Conservation (phyloP, 2,329 filamentous ascomycete species). For the Diaporthe capsici region DNA sequence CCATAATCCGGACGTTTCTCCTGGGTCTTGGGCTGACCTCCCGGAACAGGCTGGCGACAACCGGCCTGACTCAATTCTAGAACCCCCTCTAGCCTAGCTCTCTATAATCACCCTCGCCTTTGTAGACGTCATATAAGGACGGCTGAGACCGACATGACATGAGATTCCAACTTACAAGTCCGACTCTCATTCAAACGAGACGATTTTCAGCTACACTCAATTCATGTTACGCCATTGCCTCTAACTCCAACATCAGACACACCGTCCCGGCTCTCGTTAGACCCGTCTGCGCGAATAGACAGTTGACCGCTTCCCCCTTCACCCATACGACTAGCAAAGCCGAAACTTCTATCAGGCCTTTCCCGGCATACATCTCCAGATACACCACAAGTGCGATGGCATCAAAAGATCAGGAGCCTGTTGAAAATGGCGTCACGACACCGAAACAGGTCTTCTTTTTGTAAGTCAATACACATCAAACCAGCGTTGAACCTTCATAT, state of each 20-base stretch:
- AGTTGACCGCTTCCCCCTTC: background rate
- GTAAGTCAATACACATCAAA: constrained; percentile 48
- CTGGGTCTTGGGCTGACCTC: background rate
- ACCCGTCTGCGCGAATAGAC: background rate
- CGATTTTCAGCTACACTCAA: background rate
- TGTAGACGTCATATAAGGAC: constrained; percentile 29
- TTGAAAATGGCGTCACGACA: constrained; percentile 31
- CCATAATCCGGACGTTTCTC: background rate
- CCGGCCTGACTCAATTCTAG: constrained; percentile 35
- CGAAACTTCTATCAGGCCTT: background rate
- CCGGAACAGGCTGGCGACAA: constrained; percentile 8
- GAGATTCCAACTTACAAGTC: constrained; percentile 2
- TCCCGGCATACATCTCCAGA: background rate
- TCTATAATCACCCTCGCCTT: constrained; percentile 6
- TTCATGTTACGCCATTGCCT: background rate
- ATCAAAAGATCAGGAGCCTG: constrained; percentile 10
- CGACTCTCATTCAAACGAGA: constrained; percentile 3
- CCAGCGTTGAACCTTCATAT: constrained; percentile 44
- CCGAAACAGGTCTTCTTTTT: constrained; percentile 59
- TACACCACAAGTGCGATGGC: constrained; percentile 22
- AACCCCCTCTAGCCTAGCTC: constrained; percentile 11
- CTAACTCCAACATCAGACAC: background rate
- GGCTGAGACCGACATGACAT: background rate
- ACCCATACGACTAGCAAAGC: background rate
- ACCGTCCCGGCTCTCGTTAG: background rate